phyloP scores from a whole-genome alignment of 2,329 filamentous ascomycete genomes.

The Trichoderma cornu-damae region DNA sequence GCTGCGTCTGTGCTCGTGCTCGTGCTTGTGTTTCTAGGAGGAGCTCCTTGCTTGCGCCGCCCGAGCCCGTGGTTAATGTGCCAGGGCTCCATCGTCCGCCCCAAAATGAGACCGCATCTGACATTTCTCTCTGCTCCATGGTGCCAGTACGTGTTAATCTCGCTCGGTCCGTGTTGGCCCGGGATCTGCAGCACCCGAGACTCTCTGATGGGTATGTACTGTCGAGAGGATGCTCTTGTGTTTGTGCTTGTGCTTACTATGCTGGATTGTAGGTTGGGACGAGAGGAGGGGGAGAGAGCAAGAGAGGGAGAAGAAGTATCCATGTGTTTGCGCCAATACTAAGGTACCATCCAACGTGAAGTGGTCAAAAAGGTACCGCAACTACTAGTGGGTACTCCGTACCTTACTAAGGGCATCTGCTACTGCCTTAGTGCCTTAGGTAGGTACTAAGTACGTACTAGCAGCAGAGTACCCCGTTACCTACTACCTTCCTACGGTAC shows the following conservation, averaged over 20 bases:
- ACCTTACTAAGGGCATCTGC: no score
- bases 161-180: slow-evolving; percentile 10
- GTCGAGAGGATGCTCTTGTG: background rate
- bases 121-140: background rate
- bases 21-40: no score
- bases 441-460: no score
- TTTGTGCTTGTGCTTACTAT: no score
- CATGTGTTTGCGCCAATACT: no score
- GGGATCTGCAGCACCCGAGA: slow-evolving; percentile 6
- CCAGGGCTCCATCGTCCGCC: background rate
- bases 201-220: background rate
- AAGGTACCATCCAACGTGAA: no score
- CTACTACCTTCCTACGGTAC: no score
- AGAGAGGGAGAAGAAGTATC: background rate
- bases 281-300: background rate
- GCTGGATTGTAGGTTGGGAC: no score
- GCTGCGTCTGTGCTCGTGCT: background rate
- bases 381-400: no score
- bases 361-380: background rate
- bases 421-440: no score
- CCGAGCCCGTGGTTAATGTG: background rate
- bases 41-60: background rate
- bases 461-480: no score
- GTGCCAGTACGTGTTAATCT: slow-evolving; percentile 10
- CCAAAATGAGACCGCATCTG: background rate